phyloP scores from a whole-genome alignment of 75 land plant species.

The Cryptomeria japonica region DNA sequence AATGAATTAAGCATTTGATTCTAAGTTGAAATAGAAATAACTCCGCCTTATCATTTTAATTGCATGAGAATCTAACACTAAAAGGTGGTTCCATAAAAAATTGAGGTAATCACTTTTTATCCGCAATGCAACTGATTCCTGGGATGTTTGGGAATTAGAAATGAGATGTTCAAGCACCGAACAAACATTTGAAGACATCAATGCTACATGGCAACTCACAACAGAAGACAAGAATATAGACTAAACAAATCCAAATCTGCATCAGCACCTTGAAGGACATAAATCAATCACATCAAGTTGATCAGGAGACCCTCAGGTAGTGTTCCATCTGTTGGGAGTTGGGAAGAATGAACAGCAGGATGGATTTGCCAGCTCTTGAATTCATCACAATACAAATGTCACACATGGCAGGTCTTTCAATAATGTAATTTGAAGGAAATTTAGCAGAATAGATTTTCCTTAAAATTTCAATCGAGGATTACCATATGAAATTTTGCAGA shows the following conservation, averaged over 20 bases:
- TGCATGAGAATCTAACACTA: not conserved
- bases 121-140: not conserved
- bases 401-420: not conserved
- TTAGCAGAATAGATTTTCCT: too few species aligned
- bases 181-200: not conserved
- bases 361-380: not conserved
- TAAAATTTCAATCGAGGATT: too few species aligned
- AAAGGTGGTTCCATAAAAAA: not conserved
- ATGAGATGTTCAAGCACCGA: not conserved
- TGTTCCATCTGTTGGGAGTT: not conserved
- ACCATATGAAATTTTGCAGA: not conserved
- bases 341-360: not conserved
- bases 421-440: not conserved
- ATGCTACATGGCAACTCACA: not conserved
- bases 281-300: not conserved
- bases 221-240: not conserved
- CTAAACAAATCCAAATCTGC: not conserved
- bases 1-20: not conserved
- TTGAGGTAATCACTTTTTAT: not conserved
- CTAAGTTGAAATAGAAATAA: not conserved
- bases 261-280: not conserved
- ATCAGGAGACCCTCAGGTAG: not conserved
- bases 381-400: not conserved
- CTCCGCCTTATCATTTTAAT: not conserved
- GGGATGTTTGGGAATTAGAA: not conserved